Evolutionary conservation across 352 stramenopile genomes (phyloP).

Genomic region (Heterotrichella gracilis): DNA sequence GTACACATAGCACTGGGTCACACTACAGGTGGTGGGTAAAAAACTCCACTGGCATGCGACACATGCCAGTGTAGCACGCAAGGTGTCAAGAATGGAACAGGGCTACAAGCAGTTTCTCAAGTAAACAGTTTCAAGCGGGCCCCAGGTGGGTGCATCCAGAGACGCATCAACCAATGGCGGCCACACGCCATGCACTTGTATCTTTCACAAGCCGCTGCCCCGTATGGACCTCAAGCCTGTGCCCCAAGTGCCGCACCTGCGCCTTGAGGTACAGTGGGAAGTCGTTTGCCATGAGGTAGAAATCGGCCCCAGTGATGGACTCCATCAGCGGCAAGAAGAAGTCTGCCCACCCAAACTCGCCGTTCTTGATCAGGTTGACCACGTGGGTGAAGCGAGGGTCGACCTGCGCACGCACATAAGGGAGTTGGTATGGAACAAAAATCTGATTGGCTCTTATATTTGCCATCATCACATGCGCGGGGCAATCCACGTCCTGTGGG

Average conservation of each 20-base stretch:
- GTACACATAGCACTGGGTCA: neutral
- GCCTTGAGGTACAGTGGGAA: slow-evolving; percentile 15
- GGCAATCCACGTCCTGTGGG: neutral
- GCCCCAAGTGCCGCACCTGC: slow-evolving; percentile 12
- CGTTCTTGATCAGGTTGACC: neutral
- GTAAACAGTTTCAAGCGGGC: too few species aligned
- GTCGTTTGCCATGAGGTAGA: slow-evolving; percentile 18
- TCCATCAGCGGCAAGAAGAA: neutral
- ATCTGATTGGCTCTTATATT: neutral
- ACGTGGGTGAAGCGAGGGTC: neutral
- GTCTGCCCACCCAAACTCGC: slow-evolving; percentile 10
- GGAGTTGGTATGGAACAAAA: too few species aligned
- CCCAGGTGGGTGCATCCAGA: too few species aligned
- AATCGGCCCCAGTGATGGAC: neutral
- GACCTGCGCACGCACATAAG: too few species aligned
- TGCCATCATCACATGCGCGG: neutral
- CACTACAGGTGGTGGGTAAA: neutral
- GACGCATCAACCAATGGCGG: too few species aligned
- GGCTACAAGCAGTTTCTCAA: too few species aligned
- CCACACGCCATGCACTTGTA: too few species aligned
- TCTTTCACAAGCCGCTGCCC: too few species aligned
- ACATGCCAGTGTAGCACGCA: too few species aligned
- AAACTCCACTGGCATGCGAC: too few species aligned
- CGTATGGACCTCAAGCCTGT: slow-evolving; percentile 13
- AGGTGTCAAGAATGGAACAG: too few species aligned